Conservation (phyloP, 2,329 filamentous ascomycete genomes). For the Exophiala lecanii-corni region DNA sequence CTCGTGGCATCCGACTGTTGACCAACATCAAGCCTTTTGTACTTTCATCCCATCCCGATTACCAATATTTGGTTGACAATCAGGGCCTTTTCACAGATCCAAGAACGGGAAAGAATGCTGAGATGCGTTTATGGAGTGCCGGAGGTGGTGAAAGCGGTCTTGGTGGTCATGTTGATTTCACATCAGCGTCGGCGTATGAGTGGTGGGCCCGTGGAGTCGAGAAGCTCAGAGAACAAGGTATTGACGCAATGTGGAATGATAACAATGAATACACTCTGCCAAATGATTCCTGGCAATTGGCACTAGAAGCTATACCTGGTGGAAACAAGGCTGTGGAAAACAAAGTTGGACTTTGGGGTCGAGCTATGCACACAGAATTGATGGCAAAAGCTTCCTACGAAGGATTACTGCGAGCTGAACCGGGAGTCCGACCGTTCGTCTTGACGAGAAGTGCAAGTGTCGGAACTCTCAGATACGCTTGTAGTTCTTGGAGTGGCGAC, state of each 20-base stretch:
- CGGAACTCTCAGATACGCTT: slow-evolving; percentile 65
- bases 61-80: slow-evolving; percentile 53
- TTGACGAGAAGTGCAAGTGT: slow-evolving; percentile 67
- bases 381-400: slow-evolving; percentile 68
- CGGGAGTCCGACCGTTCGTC: slow-evolving; percentile 60
- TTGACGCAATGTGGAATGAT: slow-evolving; percentile 75
- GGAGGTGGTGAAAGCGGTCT: slow-evolving; percentile 66
- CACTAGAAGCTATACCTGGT: slow-evolving; percentile 41
- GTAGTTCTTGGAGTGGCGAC: slow-evolving; percentile 70
- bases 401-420: slow-evolving; percentile 55
- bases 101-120: slow-evolving; percentile 47
- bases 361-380: slow-evolving; percentile 64
- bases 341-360: slow-evolving; percentile 64
- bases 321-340: slow-evolving; percentile 40
- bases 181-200: slow-evolving; percentile 59
- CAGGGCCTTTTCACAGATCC: slow-evolving; percentile 63
- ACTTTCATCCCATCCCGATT: slow-evolving; percentile 62
- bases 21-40: slow-evolving; percentile 72
- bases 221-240: slow-evolving; percentile 57
- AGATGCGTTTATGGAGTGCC: slow-evolving; percentile 66
- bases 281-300: slow-evolving; percentile 61
- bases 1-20: slow-evolving; percentile 61
- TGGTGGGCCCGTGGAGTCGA: slow-evolving; percentile 70
- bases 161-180: slow-evolving; percentile 70
- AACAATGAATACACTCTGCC: slow-evolving; percentile 71